Evolutionary conservation across 345 rosid genomes (phyloP).

Genomic region (Eucalyptus sp.): DNA sequence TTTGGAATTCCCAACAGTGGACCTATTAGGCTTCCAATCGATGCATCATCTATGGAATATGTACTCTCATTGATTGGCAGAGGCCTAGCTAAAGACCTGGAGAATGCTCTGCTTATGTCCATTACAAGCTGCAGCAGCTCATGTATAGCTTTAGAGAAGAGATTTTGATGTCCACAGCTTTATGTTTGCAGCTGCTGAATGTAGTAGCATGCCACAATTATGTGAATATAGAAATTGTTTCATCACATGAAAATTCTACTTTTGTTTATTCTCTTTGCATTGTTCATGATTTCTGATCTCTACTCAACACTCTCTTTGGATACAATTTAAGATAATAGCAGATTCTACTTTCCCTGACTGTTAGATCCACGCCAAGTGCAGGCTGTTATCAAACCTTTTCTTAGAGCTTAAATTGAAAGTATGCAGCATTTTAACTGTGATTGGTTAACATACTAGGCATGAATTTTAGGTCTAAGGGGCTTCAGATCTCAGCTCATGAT

Average conservation of each 20-base stretch:
- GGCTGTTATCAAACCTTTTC: not conserved
- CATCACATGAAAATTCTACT: not conserved
- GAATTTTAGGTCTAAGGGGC: not conserved
- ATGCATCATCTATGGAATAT: slow-evolving; percentile 5
- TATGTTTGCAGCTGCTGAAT: not conserved
- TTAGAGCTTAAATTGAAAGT: not conserved
- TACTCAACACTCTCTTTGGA: not conserved
- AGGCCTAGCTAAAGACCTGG: slow-evolving; percentile 8
- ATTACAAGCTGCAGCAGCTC: not conserved
- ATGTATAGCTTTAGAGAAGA: not conserved
- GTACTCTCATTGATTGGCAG: slow-evolving; percentile 2
- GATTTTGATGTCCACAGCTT: not conserved
- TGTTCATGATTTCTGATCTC: not conserved
- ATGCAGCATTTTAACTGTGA: not conserved
- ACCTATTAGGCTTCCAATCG: slow-evolving; percentile 22
- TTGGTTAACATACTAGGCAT: not conserved
- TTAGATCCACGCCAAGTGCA: not conserved
- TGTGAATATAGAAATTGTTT: not conserved
- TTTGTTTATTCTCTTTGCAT: not conserved
- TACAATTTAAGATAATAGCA: not conserved
- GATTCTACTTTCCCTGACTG: not conserved
- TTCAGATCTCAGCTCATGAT: not conserved
- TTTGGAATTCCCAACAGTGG: not conserved
- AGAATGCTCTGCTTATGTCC: slow-evolving; percentile 5
- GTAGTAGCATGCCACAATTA: not conserved